Base-by-base conservation (phyloP, 2,329 filamentous ascomycete genomes). In the Diaporthe sp. region DNA sequence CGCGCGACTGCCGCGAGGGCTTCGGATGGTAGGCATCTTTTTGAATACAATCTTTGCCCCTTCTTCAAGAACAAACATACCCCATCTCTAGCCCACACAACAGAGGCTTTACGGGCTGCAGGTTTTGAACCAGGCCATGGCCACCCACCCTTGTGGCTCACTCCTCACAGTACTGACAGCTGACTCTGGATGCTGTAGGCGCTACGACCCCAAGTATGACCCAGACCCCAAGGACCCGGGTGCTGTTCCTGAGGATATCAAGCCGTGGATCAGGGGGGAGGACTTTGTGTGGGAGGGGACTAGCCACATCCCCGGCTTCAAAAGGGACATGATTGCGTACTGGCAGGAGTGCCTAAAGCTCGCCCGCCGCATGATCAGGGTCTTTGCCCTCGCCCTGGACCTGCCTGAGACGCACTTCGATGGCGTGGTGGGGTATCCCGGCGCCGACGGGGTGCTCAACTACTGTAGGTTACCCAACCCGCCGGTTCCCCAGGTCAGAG, bases 121-220 rank as follows among this genome's bases (percentile, higher is more conserved):
- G n/a, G n/a, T n/a, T n/a, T n/a, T n/a, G n/a, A n/a, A n/a, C n/a
- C n/a, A n/a, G n/a, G n/a, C n/a, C n/a, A n/a, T n/a, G n/a, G n/a
- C n/a, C n/a, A n/a, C n/a, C n/a, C n/a, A n/a, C n/a, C n/a, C n/a
- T n/a, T n/a, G n/a, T n/a, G n/a, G n/a, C n/a, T n/a, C n/a, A n/a
- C n/a, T n/a, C n/a, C n/a, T n/a, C n/a, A n/a, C n/a, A n/a, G n/a
- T n/a, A n/a, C n/a, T n/a, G n/a, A n/a, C n/a, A n/a, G n/a, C n/a
- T n/a, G n/a, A n/a, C n/a, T n/a, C n/a, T n/a, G n/a, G n/a, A n/a
- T n/a, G n/a, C n/a, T n/a, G n/a, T n/a, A n/a, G n/a, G 73, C 80
- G 83, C 44, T 88, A 88, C 74, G 82, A 84, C 27, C 83, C 84
- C 3, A 76, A 81, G 30, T 83, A 84, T 75, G 85, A 87, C 68